A percentile compares a stretch with the other conserved stretches of the same genome.
Evolutionary conservation across 148 eudicot species (phyloP).

Genomic region (Vaccinium darrowii): DNA sequence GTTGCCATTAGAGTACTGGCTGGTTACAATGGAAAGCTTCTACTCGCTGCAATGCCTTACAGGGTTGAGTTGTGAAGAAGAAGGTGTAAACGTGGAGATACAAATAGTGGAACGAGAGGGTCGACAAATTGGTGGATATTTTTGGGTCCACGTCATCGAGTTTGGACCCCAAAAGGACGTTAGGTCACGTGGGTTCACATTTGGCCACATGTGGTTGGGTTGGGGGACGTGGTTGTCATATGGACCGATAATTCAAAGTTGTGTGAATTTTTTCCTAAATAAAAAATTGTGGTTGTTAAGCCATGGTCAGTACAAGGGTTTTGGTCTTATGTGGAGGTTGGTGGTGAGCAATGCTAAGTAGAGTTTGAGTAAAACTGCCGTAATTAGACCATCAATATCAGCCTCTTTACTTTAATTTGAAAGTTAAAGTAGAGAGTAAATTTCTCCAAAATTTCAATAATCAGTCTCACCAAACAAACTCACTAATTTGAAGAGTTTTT

Average conservation of each 20-base stretch:
- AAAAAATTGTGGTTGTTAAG: too few relatives aligned
- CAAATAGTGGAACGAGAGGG: not conserved
- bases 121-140: slow-evolving; percentile 17
- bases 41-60: not conserved
- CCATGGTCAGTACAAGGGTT: too few relatives aligned
- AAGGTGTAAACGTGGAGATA: not conserved
- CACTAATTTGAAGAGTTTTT: too few relatives aligned
- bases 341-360: too few relatives aligned
- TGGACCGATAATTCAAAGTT: not conserved
- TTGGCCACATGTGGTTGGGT: slow-evolving; percentile 1
- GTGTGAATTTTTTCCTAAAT: too few relatives aligned
- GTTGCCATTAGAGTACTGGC: not conserved
- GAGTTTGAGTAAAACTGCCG: too few relatives aligned
- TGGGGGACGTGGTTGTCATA: not conserved
- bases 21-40: too few relatives aligned
- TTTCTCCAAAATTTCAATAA: too few relatives aligned
- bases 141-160: slow-evolving; percentile 23
- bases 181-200: slow-evolving; percentile 17
- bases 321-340: not conserved
- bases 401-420: too few relatives aligned
- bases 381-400: too few relatives aligned
- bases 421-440: too few relatives aligned
- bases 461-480: too few relatives aligned
- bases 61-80: not conserved
- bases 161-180: not conserved